Evolutionary conservation across 257 asterid species (phyloP).

Genomic region (Solanum appendiculatum): DNA sequence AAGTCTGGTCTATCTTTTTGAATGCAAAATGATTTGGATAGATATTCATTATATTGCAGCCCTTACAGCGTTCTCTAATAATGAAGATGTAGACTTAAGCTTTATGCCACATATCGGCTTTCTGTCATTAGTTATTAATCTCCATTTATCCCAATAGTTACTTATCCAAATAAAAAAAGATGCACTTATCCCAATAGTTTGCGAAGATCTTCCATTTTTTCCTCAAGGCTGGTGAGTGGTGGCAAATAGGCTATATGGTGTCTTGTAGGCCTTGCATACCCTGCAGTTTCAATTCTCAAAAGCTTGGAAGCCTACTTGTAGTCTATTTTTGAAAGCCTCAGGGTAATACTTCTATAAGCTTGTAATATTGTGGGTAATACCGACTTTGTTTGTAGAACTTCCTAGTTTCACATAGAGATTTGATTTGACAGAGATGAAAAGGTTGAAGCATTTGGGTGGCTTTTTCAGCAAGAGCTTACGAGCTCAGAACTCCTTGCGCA

Average conservation of each 20-base stretch:
- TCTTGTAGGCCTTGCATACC: background rate
- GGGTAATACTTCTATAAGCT: no score
- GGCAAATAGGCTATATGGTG: background rate
- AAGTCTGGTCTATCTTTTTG: background rate
- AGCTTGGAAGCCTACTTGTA: background rate
- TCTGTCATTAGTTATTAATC: background rate
- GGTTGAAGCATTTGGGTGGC: background rate
- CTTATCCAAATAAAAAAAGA: background rate
- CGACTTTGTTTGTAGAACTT: background rate
- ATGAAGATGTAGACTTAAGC: background rate
- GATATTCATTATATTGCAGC: background rate
- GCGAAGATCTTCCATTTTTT: background rate
- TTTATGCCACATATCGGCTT: background rate
- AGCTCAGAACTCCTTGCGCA: background rate
- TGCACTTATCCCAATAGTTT: background rate
- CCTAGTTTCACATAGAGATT: background rate
- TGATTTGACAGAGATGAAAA: background rate
- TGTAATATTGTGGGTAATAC: background rate
- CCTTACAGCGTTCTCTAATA: background rate
- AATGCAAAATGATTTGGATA: background rate
- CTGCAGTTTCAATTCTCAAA: background rate
- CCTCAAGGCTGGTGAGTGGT: background rate
- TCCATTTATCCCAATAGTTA: background rate
- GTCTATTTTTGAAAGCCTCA: background rate
- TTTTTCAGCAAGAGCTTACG: background rate